A percentile compares a stretch with the other conserved stretches of the same genome.
Evolutionary conservation across 2,329 filamentous ascomycete species (phyloP).

Genomic region (Exophiala mesophila): DNA sequence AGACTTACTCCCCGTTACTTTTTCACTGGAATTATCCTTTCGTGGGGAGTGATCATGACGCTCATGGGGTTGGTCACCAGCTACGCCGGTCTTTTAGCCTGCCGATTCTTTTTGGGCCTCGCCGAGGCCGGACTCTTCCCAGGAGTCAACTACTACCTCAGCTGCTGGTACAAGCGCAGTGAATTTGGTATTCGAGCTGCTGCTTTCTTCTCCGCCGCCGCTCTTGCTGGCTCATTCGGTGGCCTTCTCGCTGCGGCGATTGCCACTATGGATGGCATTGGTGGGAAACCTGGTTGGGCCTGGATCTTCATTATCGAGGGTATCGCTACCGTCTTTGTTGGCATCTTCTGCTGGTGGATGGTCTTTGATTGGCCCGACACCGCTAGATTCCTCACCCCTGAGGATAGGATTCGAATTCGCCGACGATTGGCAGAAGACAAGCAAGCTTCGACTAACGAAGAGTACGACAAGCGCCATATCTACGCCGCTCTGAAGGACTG

Average conservation of each 20-base stretch:
- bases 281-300: slow-evolving; percentile 39
- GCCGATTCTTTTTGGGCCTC: slow-evolving; percentile 47
- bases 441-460: slow-evolving; percentile 40
- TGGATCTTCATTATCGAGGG: slow-evolving; percentile 49
- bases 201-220: slow-evolving; percentile 51
- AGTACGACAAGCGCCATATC: slow-evolving; percentile 42
- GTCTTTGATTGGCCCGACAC: slow-evolving; percentile 49
- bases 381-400: slow-evolving; percentile 40
- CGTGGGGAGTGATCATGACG: slow-evolving; percentile 34
- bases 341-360: slow-evolving; percentile 42
- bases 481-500: slow-evolving; percentile 46
- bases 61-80: slow-evolving; percentile 29
- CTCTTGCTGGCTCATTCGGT: slow-evolving; percentile 51
- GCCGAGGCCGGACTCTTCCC: slow-evolving; percentile 50
- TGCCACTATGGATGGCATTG: slow-evolving; percentile 36
- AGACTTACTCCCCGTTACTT: slow-evolving; percentile 67
- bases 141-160: slow-evolving; percentile 37
- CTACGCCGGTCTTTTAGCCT: slow-evolving; percentile 40
- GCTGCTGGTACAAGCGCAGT: slow-evolving; percentile 53
- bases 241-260: slow-evolving; percentile 52
- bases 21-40: slow-evolving; percentile 72
- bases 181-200: slow-evolving; percentile 57
- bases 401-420: slow-evolving; percentile 43
- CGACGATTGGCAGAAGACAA: slow-evolving; percentile 39
- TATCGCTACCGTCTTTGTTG: slow-evolving; percentile 34